Evolutionary conservation across 345 rosid species (phyloP).

Genomic region (Cardiospermum halicacabum): DNA sequence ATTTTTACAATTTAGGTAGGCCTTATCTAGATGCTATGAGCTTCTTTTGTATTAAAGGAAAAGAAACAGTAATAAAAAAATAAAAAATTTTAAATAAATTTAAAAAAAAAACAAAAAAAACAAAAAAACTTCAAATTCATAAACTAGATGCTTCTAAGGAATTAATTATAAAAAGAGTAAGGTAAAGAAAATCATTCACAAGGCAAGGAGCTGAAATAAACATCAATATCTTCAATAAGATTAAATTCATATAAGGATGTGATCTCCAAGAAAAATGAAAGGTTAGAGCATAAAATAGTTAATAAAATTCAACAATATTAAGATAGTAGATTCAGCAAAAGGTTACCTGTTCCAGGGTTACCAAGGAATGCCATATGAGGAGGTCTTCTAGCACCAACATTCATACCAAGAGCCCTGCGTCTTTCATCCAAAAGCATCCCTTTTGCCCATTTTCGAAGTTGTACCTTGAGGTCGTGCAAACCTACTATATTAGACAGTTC

Average conservation of each 20-base stretch:
- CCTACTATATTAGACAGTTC: constrained; percentile 77
- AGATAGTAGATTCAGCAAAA: not conserved
- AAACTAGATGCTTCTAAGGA: not conserved
- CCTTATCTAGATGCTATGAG: no score
- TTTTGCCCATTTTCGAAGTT: constrained; percentile 93
- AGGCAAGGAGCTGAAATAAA: not conserved
- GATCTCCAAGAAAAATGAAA: not conserved
- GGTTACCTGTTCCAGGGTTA: constrained; percentile 92
- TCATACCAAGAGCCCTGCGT: constrained; percentile 83
- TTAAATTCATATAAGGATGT: not conserved
- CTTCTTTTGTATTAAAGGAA: no score
- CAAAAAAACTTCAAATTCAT: not conserved
- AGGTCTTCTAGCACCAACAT: constrained; percentile 79
- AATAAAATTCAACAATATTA: not conserved
- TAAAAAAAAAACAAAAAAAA: no score
- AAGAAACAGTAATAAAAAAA: no score
- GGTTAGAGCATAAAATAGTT: not conserved
- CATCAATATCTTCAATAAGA: not conserved
- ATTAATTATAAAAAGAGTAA: not conserved
- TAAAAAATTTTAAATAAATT: no score
- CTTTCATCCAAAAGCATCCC: constrained; percentile 99
- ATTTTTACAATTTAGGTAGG: no score
- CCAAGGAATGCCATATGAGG: constrained; percentile 99
- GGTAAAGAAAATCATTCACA: not conserved
- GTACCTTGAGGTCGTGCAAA: constrained; percentile 73